Base-by-base conservation (phyloP, 371 early-diverging fungal species). In the Coemansia sp. region DNA sequence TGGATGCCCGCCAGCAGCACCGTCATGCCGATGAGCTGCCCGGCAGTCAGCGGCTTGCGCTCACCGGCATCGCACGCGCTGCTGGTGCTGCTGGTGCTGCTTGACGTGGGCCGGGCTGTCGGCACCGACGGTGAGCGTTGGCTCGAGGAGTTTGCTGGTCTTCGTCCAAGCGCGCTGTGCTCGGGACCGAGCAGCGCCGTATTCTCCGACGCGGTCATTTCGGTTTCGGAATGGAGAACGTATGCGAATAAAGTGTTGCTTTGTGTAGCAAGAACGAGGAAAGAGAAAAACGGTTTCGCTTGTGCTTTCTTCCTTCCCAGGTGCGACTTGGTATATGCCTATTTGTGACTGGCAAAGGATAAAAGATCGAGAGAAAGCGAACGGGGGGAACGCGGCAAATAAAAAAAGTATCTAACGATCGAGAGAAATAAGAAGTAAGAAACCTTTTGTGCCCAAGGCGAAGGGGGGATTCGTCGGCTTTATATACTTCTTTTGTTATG, bases 1-100 rank as follows among this genome's bases (percentile, higher is more conserved):
- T 79, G 80, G 12, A 79, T 65, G 7, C 80, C 80, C 0, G 69
- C 68, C 33, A 78, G 64, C 26, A 78, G 54, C 20, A 78, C 69
- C n/a, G 78, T 78, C 68, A 78, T 57, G 35, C 58, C 50, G 12
- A 64, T 14, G 11, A 77, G 57, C 59, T 76, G 66, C 55, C 57
- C 51, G 26, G 63, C 6, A 26, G 66, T 61, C 33, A 74, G 66
- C 43, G 51, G 56, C 57, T 57, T 59, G 31, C 63, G 56, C 60
- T 56, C 65, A 16, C 63, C 36, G 38, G 39, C 33, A 47, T 34
- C 51, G 3, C 33, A 51, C 39, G 33, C 57, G 26, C 62, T 55
- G 50, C 42, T 16, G 4, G 31, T 45, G 66, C 41, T 30, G 36
- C 50, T 49, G 49, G 26, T 56, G 43, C 33, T 34, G 31, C 58